phyloP scores from a whole-genome alignment of 805 yeast genomes.

The Torulaspora delbrueckii region DNA sequence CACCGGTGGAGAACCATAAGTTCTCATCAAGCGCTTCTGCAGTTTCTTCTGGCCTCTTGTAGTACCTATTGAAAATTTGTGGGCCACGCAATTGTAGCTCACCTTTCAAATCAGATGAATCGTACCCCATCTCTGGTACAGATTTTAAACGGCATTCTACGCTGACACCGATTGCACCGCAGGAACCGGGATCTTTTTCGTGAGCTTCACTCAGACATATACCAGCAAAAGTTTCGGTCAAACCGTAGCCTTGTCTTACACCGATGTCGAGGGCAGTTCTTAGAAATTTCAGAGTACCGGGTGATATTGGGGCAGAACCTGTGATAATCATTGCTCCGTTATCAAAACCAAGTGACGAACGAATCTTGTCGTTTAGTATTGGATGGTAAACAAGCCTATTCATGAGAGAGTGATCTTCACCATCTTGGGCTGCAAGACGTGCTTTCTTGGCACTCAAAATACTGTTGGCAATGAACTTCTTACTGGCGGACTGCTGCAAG shows the following conservation, averaged over 20 bases:
- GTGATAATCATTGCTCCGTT: conserved; percentile 39
- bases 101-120: conserved; percentile 46
- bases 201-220: conserved; percentile 40
- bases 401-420: conserved; percentile 38
- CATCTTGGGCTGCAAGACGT: conserved; percentile 30
- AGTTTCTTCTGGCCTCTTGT: conserved; percentile 53
- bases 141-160: conserved; percentile 58
- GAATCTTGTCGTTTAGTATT: conserved; percentile 40
- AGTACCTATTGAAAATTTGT: conserved; percentile 53
- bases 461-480: conserved; percentile 24
- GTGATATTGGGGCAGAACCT: conserved; percentile 71
- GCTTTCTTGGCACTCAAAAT: conserved; percentile 25
- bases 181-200: conserved; percentile 49
- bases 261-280: conserved; percentile 54
- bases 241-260: conserved; percentile 70
- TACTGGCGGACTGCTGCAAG: conserved; percentile 20
- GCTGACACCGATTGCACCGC: conserved; percentile 55
- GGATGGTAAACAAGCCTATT: conserved; percentile 35
- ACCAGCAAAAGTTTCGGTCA: conserved; percentile 71
- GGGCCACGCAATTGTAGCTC: conserved; percentile 64
- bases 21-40: conserved; percentile 46
- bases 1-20: conserved; percentile 68
- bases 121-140: conserved; percentile 58
- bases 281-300: conserved; percentile 55
- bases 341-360: conserved; percentile 45